Base-by-base conservation (phyloP, 75 land plant genomes). In the Pinus albicaulis region DNA sequence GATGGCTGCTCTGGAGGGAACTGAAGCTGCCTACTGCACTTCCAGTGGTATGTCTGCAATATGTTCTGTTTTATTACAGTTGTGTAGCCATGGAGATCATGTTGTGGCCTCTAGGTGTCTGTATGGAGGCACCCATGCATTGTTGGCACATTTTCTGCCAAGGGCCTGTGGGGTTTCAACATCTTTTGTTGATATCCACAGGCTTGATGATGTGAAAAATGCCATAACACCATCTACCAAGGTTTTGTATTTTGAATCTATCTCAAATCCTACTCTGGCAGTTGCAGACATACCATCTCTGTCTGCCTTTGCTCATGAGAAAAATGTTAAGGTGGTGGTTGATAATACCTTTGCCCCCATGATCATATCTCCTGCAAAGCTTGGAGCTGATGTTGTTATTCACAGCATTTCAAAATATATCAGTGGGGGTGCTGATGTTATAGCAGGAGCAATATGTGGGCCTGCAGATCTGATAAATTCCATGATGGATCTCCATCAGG, bases 1-100 rank as follows among this genome's bases (percentile, higher is more conserved):
- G 82, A 89, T 95, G 86, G 98, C 98, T 34, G 93, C 98, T 12
- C 72, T 95, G 77, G 98, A 95, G 77, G 98, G 96, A 28, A 93
- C 98, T 57, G 93, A 95, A 83, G 96, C 96, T 5, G 98, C 98
- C 20, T 95, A 95, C 80, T 95, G 98, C 82, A 95, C 98, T 23
- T 80, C 96, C 75, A 86, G 89, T 76, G 98, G 98, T 60, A 93
- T 95, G 98, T 85, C 96, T 19, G 98, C 98, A 55, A 89, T 95
- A 70, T 82, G 96, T 65, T 74, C 84, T 10, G 93, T 89, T 34
- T 63, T 95, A 13, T 82, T 95, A 80, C 98, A 95, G 76, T 74
- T 93, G 70, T 82, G 87, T 86, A 80, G 87, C 86, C 71, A 75
- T 71, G 93, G 93, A 5, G 92, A 84, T 12, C 93, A 93, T 81